Conservation (phyloP, 2,329 filamentous ascomycete genomes). For the Hyphodiscus sp. region DNA sequence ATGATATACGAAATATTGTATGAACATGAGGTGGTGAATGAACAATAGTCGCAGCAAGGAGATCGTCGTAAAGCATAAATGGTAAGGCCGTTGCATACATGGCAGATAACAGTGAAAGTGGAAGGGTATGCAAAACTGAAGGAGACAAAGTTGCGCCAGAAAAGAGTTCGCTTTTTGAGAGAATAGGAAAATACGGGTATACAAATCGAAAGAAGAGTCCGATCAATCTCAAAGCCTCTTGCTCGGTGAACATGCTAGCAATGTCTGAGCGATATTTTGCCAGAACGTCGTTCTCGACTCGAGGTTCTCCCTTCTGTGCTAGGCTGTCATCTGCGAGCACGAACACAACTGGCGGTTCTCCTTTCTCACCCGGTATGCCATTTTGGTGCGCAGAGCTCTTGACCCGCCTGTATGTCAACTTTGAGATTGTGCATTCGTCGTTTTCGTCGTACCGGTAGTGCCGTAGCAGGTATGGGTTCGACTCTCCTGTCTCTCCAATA, state of each 20-base stretch:
- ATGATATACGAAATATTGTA: slow-evolving; percentile 29
- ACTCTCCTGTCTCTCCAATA: slow-evolving; percentile 30
- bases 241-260: slow-evolving; percentile 24
- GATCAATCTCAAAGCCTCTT: slow-evolving; percentile 33
- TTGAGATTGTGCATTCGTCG: slow-evolving; percentile 29
- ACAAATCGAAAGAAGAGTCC: slow-evolving; percentile 37
- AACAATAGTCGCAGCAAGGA: slow-evolving; percentile 28
- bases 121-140: slow-evolving; percentile 29
- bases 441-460: slow-evolving; percentile 27
- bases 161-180: slow-evolving; percentile 32
- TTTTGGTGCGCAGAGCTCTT: slow-evolving; percentile 17
- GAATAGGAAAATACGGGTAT: slow-evolving; percentile 38
- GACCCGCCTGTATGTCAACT: slow-evolving; percentile 28
- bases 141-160: slow-evolving; percentile 21
- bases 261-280: slow-evolving; percentile 23
- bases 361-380: slow-evolving; percentile 18
- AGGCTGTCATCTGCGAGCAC: slow-evolving; percentile 28
- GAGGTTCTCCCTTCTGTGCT: slow-evolving; percentile 27
- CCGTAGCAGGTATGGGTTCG: slow-evolving; percentile 27
- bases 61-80: slow-evolving; percentile 38
- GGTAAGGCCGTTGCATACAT: slow-evolving; percentile 39
- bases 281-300: slow-evolving; percentile 25
- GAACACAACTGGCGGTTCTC: slow-evolving; percentile 27
- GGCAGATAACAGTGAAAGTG: slow-evolving; percentile 34
- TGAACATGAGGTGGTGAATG: slow-evolving; percentile 27